phyloP scores from a whole-genome alignment of 1,139 yeast genomes.

The Wickerhamomyces sp. region DNA sequence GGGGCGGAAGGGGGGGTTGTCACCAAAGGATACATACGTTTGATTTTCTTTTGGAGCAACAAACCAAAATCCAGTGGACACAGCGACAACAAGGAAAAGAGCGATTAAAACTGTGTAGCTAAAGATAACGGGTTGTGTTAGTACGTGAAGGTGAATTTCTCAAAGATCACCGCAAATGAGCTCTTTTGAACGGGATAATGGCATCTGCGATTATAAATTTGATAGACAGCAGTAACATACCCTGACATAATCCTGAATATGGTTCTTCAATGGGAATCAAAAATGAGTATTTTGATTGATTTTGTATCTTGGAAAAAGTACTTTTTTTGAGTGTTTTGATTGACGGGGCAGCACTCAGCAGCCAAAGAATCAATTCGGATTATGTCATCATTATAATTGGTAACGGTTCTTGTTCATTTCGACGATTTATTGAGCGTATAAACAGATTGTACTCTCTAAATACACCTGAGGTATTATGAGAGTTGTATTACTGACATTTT shows the following conservation, averaged over 20 bases:
- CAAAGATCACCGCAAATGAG: too few species aligned
- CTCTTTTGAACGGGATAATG: too few species aligned
- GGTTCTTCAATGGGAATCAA: not conserved
- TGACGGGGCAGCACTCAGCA: too few species aligned
- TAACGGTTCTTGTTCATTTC: too few species aligned
- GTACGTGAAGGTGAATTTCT: not conserved
- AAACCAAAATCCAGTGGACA: constrained; percentile 54
- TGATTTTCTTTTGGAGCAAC: constrained; percentile 47
- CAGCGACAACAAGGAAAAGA: constrained; percentile 51
- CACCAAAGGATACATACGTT: constrained; percentile 36
- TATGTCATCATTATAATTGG: too few species aligned
- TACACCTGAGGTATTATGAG: too few species aligned
- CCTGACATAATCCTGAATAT: not conserved
- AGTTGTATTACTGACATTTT: too few species aligned
- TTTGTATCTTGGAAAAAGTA: not conserved
- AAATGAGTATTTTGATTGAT: not conserved
- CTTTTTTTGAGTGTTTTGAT: not conserved
- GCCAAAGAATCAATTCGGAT: too few species aligned
- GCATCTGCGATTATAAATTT: too few species aligned
- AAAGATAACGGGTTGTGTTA: not conserved
- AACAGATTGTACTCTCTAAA: too few species aligned
- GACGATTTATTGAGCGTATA: too few species aligned
- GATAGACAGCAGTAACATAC: not conserved
- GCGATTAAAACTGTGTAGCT: constrained; percentile 71
- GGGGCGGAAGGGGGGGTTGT: not conserved